Evolutionary conservation across 352 stramenopile species (phyloP).

Genomic region (Pythium pyrilobum): DNA sequence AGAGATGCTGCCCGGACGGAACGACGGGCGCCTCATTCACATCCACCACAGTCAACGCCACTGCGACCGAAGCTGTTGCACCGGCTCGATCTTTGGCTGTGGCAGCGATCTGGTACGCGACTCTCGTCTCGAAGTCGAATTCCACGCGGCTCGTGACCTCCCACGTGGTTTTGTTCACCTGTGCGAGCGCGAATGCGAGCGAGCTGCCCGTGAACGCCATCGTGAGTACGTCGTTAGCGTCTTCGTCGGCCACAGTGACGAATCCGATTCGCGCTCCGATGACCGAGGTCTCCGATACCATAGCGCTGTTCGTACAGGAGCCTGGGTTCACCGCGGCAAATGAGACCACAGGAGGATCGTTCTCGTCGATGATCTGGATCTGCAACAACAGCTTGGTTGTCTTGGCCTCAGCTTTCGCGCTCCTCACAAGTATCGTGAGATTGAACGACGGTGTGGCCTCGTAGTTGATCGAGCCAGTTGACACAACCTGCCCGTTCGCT

Average conservation of each 20-base stretch:
- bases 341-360: constrained; percentile 37
- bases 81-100: constrained; percentile 11
- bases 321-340: constrained; percentile 7
- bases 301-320: neutral
- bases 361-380: constrained; percentile 30
- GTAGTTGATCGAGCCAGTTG: constrained; percentile 20
- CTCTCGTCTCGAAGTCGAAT: constrained; percentile 21
- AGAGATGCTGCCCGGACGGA: constrained; percentile 14
- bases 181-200: constrained; percentile 2
- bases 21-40: constrained; percentile 20
- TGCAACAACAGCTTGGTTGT: constrained; percentile 16
- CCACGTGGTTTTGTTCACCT: constrained; percentile 20
- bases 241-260: constrained; percentile 18
- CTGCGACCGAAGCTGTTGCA: constrained; percentile 1
- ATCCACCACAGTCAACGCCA: constrained; percentile 13
- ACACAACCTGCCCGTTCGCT: constrained; percentile 17
- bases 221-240: constrained; percentile 10
- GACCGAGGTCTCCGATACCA: constrained; percentile 3
- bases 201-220: constrained; percentile 9
- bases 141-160: constrained; percentile 5
- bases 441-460: constrained; percentile 22
- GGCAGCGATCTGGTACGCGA: constrained; percentile 8
- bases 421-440: constrained; percentile 26
- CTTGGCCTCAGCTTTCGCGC: constrained; percentile 21
- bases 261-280: constrained; percentile 14